A percentile compares a stretch with the other conserved stretches of the same genome.
Conservation (phyloP, 192 early-diverging fungal species). For the Backusella liffmaniae region DNA sequence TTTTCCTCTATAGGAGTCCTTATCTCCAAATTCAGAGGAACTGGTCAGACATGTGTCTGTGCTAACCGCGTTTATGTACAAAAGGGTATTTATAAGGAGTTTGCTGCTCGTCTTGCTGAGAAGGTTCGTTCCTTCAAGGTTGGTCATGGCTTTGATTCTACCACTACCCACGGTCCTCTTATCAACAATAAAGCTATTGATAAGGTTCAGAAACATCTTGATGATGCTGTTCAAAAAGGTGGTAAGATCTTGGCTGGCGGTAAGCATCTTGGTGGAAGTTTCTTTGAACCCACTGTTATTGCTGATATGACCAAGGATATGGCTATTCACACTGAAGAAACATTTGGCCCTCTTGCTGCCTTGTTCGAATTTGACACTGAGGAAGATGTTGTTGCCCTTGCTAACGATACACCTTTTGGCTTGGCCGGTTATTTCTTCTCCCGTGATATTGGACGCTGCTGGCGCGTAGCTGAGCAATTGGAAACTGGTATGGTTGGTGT, state of each 20-base stretch:
- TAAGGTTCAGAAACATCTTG: conserved; percentile 69
- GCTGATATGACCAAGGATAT: conserved; percentile 65
- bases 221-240: conserved; percentile 73
- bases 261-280: conserved; percentile 55
- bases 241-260: conserved; percentile 76
- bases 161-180: conserved; percentile 77
- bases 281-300: conserved; percentile 83
- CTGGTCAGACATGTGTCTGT: conserved; percentile 84
- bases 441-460: conserved; percentile 68
- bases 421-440: conserved; percentile 88
- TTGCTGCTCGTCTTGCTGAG: conserved; percentile 52
- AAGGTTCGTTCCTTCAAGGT: conserved; percentile 60
- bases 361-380: conserved; percentile 77
- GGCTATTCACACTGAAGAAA: conserved; percentile 76
- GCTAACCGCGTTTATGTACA: conserved; percentile 81
- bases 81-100: conserved; percentile 62
- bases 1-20: conserved; percentile 18
- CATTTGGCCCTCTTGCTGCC: conserved; percentile 89
- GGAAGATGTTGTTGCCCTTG: conserved; percentile 72
- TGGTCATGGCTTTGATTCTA: conserved; percentile 71
- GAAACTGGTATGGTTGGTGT: conserved; percentile 91
- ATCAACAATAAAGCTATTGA: conserved; percentile 68
- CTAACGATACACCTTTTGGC: conserved; percentile 74
- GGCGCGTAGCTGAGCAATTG: conserved; percentile 78
- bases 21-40: conserved; percentile 59